Percentiles rank a stretch among this genome's conserved stretches.
phyloP scores from a whole-genome alignment of 495 filamentous ascomycete genomes.

The Penicillium egyptiacum region DNA sequence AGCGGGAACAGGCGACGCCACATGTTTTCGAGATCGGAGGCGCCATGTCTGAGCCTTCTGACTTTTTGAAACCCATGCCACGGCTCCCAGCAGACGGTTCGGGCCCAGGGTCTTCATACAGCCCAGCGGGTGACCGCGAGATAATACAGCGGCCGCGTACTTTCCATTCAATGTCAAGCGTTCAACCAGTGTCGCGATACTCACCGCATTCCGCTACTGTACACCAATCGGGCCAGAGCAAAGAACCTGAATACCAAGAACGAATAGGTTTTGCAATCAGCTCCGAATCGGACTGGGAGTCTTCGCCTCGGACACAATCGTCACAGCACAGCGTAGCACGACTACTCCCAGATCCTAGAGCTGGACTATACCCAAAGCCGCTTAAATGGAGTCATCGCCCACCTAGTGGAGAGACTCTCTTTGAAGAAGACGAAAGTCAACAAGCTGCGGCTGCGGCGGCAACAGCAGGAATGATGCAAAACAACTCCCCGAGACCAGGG shows the following conservation, averaged over 20 bases:
- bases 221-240: conserved; percentile 10
- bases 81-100: conserved; percentile 16
- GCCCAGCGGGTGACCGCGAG: not conserved
- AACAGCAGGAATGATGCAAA: not conserved
- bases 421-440: conserved; percentile 40
- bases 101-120: conserved; percentile 12
- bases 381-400: conserved; percentile 39
- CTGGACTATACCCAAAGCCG: conserved; percentile 39
- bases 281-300: conserved; percentile 34
- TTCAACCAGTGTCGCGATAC: conserved; percentile 14
- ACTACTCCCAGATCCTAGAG: conserved; percentile 29
- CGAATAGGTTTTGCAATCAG: conserved; percentile 33
- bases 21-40: conserved; percentile 48
- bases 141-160: conserved; percentile 16
- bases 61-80: conserved; percentile 31
- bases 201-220: conserved; percentile 25
- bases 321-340: conserved; percentile 40
- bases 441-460: not conserved
- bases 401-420: conserved; percentile 36
- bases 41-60: conserved; percentile 42
- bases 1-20: conserved; percentile 16
- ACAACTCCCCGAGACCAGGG: conserved; percentile 9
- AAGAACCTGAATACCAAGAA: conserved; percentile 12
- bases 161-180: conserved; percentile 5
- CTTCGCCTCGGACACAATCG: conserved; percentile 27